Base-by-base conservation (phyloP, 495 filamentous ascomycete genomes). In the Xylaria venustula region DNA sequence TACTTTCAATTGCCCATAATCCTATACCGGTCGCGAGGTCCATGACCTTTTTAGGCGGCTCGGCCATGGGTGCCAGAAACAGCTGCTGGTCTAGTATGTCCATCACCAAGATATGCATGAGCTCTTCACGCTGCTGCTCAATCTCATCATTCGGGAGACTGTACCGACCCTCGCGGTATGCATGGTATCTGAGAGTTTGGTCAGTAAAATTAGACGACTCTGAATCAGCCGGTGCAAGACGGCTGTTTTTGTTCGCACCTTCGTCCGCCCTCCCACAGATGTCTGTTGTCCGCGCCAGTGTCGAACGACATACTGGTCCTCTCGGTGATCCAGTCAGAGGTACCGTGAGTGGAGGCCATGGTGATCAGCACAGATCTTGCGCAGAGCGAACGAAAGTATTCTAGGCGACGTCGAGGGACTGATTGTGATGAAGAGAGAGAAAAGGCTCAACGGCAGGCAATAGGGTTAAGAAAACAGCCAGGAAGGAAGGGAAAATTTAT, bases 51-150 rank as follows among this genome's bases (percentile, higher is more conserved):
- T 28, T 23, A 20, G 54, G 52, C 12, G 52, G 42, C 45, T 63
- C 45, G 41, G 52, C 12, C 40, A 86, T 64, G 0, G 83, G 83
- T 3, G 83, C 79, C 7, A 75, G 48, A 49, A 15, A 60, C 9
- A 60, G 37, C 44, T 76, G 78, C 22, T 79, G 82, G 36, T 79
- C 75, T 0, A 84, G 69, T 0, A 82, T 61, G 62, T 83, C 49
- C 40, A 66, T 66, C 63, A 79, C 80, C 64, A 88, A 78, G 53
- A 85, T 81, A 71, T 92, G 88, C 58, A 83, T 75, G 65, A 90
- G 73, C 64, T 90, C 88, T 26, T 90, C 79, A 32, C 87, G 86
- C 67, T 88, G 83, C 73, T 88, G 84, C 72, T 90, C 86, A 36
- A 70, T 71, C 60, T 79, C 83, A 59, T 86, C 83, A 63, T 85